These are phyloP conservation scores for Gossypium gossypioides DNA, from an alignment of 441 rosid genomes.

Conservation along the genomic window DNA sequence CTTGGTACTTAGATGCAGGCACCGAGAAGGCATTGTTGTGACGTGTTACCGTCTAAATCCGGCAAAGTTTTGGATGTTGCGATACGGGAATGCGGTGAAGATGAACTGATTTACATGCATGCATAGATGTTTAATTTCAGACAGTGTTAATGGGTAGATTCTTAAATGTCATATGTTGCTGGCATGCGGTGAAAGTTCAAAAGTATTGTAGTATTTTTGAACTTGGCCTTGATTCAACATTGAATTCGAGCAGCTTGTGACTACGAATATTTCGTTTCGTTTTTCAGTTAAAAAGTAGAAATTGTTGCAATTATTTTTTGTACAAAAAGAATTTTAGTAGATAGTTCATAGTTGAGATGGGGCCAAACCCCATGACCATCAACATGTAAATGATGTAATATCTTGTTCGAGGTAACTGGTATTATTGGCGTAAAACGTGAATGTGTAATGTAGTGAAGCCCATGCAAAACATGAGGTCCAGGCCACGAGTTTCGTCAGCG, in stretches of 20 bases:
- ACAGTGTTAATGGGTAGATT: neutral
- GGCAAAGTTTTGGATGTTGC: constrained; percentile 48
- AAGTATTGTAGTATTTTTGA: too few relatives aligned
- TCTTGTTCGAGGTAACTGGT: neutral
- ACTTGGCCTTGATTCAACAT: neutral
- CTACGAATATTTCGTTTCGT: too few relatives aligned
- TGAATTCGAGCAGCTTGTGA: neutral
- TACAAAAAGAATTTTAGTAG: neutral
- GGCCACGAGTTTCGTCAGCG: neutral
- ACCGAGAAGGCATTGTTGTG: constrained; percentile 83
- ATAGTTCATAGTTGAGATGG: neutral
- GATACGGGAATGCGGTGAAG: constrained; percentile 62
- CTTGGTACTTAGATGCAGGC: constrained; percentile 43
- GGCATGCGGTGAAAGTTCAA: neutral
- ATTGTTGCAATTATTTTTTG: too few relatives aligned
- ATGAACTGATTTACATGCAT: constrained; percentile 58
- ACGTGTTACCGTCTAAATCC: constrained; percentile 48
- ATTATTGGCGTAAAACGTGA: neutral
- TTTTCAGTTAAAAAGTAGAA: neutral
- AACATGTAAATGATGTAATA: neutral
- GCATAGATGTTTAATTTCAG: constrained; percentile 15
- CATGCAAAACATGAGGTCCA: neutral
- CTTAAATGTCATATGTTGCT: neutral
- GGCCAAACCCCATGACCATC: neutral
- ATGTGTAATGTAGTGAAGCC: neutral